phyloP scores from a whole-genome alignment of 495 filamentous ascomycete genomes.

The Trichoderma erinaceum region DNA sequence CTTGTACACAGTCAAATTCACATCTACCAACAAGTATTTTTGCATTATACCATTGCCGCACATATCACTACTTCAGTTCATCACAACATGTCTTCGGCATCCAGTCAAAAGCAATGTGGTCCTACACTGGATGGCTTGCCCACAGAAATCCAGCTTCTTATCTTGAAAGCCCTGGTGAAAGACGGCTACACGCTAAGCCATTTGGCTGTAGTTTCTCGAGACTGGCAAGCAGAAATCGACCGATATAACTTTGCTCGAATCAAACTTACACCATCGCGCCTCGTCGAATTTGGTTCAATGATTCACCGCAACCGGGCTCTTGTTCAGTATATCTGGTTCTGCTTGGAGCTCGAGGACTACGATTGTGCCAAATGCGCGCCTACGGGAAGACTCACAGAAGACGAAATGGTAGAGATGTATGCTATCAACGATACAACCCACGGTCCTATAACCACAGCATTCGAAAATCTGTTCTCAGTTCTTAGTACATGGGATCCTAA shows the following conservation, averaged over 20 bases:
- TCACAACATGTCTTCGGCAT: slow-evolving; percentile 21
- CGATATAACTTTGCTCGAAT: slow-evolving; percentile 35
- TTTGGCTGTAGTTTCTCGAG: slow-evolving; percentile 35
- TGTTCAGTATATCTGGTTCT: slow-evolving; percentile 35
- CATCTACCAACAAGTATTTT: slow-evolving; percentile 4
- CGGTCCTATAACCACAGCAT: slow-evolving; percentile 27
- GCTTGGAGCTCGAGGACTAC: slow-evolving; percentile 33
- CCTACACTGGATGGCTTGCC: slow-evolving; percentile 23
- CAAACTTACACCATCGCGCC: slow-evolving; percentile 30
- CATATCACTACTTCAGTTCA: slow-evolving; percentile 17
- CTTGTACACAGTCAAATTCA: too few relatives aligned
- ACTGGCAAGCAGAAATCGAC: slow-evolving; percentile 35
- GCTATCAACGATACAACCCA: slow-evolving; percentile 23
- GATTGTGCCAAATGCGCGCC: slow-evolving; percentile 29
- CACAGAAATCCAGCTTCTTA: slow-evolving; percentile 24
- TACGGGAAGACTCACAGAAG: slow-evolving; percentile 15
- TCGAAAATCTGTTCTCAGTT: slow-evolving; percentile 31
- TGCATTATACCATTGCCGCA: slow-evolving; percentile 15
- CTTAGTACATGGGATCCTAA: slow-evolving; percentile 34
- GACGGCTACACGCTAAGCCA: slow-evolving; percentile 28
- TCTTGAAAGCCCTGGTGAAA: slow-evolving; percentile 26
- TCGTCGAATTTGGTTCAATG: slow-evolving; percentile 30
- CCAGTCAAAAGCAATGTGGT: slow-evolving; percentile 21
- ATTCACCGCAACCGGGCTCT: slow-evolving; percentile 31
- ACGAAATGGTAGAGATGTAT: slow-evolving; percentile 18